Percentiles rank a stretch among this genome's conserved stretches.
These are phyloP conservation scores for Xylaria sp. DNA, from an alignment of 2,329 filamentous ascomycete genomes.

Conservation along the genomic window DNA sequence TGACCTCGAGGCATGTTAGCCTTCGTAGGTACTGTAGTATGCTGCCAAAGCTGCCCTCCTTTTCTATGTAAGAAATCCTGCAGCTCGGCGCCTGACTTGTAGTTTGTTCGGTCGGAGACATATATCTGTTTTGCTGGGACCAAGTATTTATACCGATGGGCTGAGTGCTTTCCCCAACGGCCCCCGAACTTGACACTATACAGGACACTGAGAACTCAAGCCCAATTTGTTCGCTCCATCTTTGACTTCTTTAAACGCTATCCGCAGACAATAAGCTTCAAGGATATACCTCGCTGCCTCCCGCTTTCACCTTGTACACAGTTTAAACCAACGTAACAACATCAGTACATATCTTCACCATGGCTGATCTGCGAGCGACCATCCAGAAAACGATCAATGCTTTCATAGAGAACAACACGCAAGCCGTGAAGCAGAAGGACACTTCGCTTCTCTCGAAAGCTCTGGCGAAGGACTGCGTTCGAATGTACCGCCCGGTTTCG, in stretches of 20 bases:
- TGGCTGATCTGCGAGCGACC: constrained; percentile 28
- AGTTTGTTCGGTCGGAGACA: background rate
- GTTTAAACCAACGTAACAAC: background rate
- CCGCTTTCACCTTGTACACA: background rate
- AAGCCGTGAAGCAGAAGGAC: constrained; percentile 37
- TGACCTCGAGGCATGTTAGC: background rate
- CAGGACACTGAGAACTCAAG: background rate
- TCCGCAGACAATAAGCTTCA: background rate
- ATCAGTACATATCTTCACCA: constrained; percentile 11
- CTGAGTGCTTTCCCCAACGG: background rate
- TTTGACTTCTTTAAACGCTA: background rate
- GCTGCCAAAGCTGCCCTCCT: background rate
- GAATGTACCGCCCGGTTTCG: constrained; percentile 39
- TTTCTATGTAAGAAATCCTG: background rate
- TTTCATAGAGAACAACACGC: constrained; percentile 39
- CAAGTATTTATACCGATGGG: constrained; percentile 4
- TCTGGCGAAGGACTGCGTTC: constrained; percentile 38
- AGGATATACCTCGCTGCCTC: background rate
- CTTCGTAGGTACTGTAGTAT: background rate
- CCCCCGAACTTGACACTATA: background rate
- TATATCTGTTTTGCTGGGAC: background rate
- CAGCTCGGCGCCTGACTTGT: constrained; percentile 10
- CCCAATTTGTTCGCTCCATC: background rate
- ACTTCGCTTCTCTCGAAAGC: constrained; percentile 35
- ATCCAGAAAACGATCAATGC: constrained; percentile 27